Evolutionary conservation across 2,329 filamentous ascomycete species (phyloP), one percentile per base, ranked within the genome.

Genomic region (Neopestalotiopsis rosae): DNA sequence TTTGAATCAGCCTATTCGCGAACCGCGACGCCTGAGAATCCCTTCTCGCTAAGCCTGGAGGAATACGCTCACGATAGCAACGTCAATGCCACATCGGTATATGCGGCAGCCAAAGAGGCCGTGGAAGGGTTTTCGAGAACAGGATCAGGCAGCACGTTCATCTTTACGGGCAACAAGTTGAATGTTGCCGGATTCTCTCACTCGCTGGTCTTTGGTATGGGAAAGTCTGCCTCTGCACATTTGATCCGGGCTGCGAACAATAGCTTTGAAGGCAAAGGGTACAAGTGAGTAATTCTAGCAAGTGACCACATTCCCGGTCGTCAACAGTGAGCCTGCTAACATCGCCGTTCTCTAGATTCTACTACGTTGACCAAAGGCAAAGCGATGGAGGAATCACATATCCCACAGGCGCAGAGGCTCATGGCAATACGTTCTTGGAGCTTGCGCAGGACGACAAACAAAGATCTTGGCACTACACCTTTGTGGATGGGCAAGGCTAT

Each of bases 151-250:
- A 74, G 67, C 30, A 76, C 76, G 0, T 77, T 73, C 64, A 71
- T 76, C 20, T 74, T 74, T 63, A 75, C 72, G 0, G 76, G 76
- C 5, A 77, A 77, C 52, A 64, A 67, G 30, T 65, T 74, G 28
- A 76, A 76, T 42, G 66, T 71, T 5, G 69, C 49, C 13, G 69
- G 65, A 5, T 0, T 70, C 0, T 66, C 68, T 3, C 69, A 71
- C 1, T 59, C 61, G 30, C 30, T 67, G 10, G 45, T 28, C 2
- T 69, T 66, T 34, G 68, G 64, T 20, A 67, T 67, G 64, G 64
- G 64, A 64, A 69, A 67, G 42, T 63, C 64, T 10, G 68, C 63
- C 7, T 14, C 45, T 10, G 68, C 68, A 4, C 61, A 71, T 38
- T 61, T 73, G 69, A 70, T 76, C 42, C 68, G 73, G 28, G 4